Evolutionary conservation across 768 basidiomycete genomes (phyloP).

Genomic region (Phaeotremella skinneri): DNA sequence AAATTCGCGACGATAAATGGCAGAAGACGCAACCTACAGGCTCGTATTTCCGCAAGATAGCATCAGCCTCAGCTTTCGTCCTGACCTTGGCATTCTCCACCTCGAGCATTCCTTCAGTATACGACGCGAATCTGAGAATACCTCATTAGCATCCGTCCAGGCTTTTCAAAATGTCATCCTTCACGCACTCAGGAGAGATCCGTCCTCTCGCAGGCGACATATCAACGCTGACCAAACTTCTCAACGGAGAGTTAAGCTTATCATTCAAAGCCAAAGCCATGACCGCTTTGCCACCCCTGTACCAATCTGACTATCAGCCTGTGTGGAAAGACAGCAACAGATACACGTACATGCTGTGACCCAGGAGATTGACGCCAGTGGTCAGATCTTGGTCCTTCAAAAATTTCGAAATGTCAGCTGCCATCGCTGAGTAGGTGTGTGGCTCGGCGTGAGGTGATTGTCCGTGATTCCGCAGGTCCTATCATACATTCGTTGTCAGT

Average conservation of each 20-base stretch:
- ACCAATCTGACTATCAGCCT: slow-evolving; percentile 9
- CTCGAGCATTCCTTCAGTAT: slow-evolving; percentile 70
- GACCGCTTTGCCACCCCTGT: slow-evolving; percentile 71
- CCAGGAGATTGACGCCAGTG: slow-evolving; percentile 68
- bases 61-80: slow-evolving; percentile 68
- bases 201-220: slow-evolving; percentile 66
- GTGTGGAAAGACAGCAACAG: background rate
- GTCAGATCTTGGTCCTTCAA: slow-evolving; percentile 56
- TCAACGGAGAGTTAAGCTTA: slow-evolving; percentile 41
- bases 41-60: slow-evolving; percentile 64
- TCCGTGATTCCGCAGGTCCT: slow-evolving; percentile 92
- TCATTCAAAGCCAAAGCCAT: slow-evolving; percentile 51
- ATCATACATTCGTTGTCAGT: no score
- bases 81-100: slow-evolving; percentile 63
- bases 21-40: slow-evolving; percentile 55
- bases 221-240: slow-evolving; percentile 65
- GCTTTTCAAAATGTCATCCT: slow-evolving; percentile 40
- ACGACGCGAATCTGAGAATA: slow-evolving; percentile 57
- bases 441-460: slow-evolving; percentile 69
- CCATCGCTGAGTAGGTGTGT: slow-evolving; percentile 77
- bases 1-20: background rate
- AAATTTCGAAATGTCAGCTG: slow-evolving; percentile 70
- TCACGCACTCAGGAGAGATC: slow-evolving; percentile 61
- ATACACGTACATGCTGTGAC: slow-evolving; percentile 78
- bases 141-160: background rate